phyloP scores from a whole-genome alignment of 106 monocot species.

The Phalaenopsis aphrodite region DNA sequence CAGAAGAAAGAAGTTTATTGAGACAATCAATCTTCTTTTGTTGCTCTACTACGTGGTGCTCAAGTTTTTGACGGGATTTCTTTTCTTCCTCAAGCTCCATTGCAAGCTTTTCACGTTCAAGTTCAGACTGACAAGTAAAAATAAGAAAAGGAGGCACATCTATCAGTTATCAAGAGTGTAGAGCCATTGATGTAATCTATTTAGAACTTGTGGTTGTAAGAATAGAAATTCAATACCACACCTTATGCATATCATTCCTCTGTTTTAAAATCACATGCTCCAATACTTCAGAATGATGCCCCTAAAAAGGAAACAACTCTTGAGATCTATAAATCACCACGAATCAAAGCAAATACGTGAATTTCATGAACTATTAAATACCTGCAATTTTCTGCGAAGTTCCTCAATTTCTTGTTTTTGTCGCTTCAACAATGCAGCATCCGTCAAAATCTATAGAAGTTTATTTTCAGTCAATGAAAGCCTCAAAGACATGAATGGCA shows the following conservation, averaged over 20 bases:
- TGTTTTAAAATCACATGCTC: slow-evolving; percentile 92
- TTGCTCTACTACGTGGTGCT: slow-evolving; percentile 34
- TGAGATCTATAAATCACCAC: not conserved
- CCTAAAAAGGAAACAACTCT: slow-evolving; percentile 28
- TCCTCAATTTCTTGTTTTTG: slow-evolving; percentile 96
- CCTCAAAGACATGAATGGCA: not conserved
- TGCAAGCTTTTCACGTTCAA: slow-evolving; percentile 52
- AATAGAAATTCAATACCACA: slow-evolving; percentile 7
- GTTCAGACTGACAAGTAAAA: slow-evolving; percentile 43
- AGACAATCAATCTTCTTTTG: slow-evolving; percentile 33
- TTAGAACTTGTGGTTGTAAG: not conserved
- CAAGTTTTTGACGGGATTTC: slow-evolving; percentile 37
- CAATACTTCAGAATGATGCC: slow-evolving; percentile 85
- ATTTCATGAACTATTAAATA: slow-evolving; percentile 4
- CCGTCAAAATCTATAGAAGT: slow-evolving; percentile 62
- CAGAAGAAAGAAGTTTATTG: slow-evolving; percentile 13
- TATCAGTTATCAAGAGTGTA: not conserved
- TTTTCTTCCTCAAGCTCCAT: slow-evolving; percentile 72
- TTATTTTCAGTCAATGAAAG: not conserved
- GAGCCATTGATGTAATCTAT: not conserved
- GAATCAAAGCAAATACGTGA: not conserved
- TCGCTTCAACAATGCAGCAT: slow-evolving; percentile 85
- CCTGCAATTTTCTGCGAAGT: slow-evolving; percentile 78
- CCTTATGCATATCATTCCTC: slow-evolving; percentile 97
- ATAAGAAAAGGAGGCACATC: not conserved